Conservation (phyloP, 352 stramenopile genomes). For the Globisporangium recalcitrans region DNA sequence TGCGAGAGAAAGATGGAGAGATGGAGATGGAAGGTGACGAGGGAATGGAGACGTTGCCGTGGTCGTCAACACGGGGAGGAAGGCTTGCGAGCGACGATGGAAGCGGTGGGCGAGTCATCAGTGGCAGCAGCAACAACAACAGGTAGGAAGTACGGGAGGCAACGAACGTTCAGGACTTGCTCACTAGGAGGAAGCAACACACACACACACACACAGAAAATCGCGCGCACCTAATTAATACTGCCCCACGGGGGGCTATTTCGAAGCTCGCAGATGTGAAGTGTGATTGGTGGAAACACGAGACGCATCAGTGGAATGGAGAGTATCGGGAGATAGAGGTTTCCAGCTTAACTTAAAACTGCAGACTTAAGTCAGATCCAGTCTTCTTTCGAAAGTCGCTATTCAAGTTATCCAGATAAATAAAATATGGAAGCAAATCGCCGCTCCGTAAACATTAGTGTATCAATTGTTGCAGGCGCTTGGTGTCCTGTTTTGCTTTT, state of each 20-base stretch:
- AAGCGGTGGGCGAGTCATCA: neutral
- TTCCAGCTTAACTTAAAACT: neutral
- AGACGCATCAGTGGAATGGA: neutral
- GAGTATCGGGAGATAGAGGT: neutral
- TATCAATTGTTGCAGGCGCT: neutral
- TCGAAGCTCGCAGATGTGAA: neutral
- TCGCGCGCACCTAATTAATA: slow-evolving; percentile 9
- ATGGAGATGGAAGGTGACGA: slow-evolving; percentile 3
- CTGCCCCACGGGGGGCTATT: slow-evolving; percentile 5
- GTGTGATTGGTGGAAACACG: slow-evolving; percentile 3
- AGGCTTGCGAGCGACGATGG: neutral
- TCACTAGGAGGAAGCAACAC: slow-evolving; percentile 17
- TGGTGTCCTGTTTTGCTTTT: neutral
- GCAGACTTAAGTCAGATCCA: neutral
- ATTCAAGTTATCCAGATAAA: neutral
- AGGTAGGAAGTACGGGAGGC: slow-evolving; percentile 17
- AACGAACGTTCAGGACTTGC: slow-evolving; percentile 13
- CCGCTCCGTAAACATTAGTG: neutral
- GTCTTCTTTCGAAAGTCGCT: neutral
- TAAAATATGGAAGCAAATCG: neutral
- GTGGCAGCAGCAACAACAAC: slow-evolving; percentile 11
- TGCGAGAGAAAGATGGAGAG: neutral
- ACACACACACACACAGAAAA: neutral
- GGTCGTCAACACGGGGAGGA: neutral
- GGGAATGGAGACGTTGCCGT: neutral